Conservation (phyloP, 345 rosid genomes). For the Corymbia maculata region DNA sequence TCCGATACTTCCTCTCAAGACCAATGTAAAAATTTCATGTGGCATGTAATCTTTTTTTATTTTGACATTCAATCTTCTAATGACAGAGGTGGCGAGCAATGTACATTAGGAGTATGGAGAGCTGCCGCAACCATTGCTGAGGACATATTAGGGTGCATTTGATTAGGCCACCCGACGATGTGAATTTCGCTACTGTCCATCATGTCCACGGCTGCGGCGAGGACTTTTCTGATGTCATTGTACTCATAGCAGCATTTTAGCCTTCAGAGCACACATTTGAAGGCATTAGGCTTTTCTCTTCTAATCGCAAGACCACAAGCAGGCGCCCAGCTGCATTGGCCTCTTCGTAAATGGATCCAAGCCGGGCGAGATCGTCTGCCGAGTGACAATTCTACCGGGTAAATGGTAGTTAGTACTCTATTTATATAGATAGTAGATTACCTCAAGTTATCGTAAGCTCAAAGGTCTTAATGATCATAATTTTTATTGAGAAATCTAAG, state of each 20-base stretch:
- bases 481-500: background rate
- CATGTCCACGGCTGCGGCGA: conserved; percentile 7
- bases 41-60: too few species aligned
- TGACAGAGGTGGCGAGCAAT: background rate
- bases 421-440: background rate
- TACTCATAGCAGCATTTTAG: conserved; percentile 27
- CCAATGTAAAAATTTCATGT: too few species aligned
- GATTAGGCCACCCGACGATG: conserved; percentile 37
- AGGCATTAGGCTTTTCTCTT: conserved; percentile 36
- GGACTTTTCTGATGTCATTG: conserved; percentile 14
- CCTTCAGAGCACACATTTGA: conserved; percentile 15
- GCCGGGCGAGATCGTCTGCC: conserved; percentile 31
- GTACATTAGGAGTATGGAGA: conserved; percentile 13
- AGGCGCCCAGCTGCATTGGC: conserved; percentile 15
- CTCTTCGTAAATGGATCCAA: conserved; percentile 16
- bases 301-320: conserved; percentile 27
- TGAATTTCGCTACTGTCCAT: conserved; percentile 19
- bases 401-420: background rate
- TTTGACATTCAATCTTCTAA: background rate
- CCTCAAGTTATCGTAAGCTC: background rate
- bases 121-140: background rate
- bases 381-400: too few species aligned
- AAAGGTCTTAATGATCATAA: background rate
- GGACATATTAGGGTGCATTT: background rate
- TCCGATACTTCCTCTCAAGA: too few species aligned